These are phyloP conservation scores for Chlorella sorokiniana DNA, from an alignment of 139 green algal species.

Conservation along the genomic window DNA sequence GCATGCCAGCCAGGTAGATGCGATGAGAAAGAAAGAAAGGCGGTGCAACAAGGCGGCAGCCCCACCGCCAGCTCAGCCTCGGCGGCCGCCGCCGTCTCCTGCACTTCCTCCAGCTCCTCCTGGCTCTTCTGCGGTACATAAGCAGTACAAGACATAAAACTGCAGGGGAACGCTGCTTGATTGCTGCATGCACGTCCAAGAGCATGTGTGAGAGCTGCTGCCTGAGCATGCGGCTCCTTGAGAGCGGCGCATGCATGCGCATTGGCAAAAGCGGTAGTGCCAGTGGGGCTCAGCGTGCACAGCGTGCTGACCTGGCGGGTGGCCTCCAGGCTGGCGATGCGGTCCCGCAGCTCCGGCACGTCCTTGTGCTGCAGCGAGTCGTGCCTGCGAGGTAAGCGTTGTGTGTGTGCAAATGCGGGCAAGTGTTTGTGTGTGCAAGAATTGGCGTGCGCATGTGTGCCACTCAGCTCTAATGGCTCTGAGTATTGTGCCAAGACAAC, in stretches of 20 bases:
- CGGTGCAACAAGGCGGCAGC: background rate
- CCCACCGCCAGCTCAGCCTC: slow-evolving; percentile 14
- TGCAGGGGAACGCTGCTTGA: background rate
- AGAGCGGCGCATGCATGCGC: no score
- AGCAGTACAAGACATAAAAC: background rate
- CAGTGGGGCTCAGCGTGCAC: no score
- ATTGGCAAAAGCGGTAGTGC: no score
- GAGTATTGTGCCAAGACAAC: no score
- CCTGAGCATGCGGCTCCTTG: background rate
- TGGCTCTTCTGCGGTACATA: background rate
- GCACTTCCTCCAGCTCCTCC: slow-evolving; percentile 9
- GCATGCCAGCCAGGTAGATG: no score
- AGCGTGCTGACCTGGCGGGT: background rate
- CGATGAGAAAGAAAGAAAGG: no score
- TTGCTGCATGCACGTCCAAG: background rate
- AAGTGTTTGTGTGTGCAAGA: background rate
- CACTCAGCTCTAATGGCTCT: no score
- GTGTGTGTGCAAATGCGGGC: background rate
- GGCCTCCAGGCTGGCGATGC: background rate
- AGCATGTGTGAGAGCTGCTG: background rate
- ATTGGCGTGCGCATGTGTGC: background rate
- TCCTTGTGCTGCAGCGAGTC: background rate
- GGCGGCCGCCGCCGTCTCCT: background rate
- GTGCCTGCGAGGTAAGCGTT: background rate
- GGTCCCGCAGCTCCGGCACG: background rate